phyloP scores from a whole-genome alignment of 1,284 basidiomycete species.

The Ustilago lituana region DNA sequence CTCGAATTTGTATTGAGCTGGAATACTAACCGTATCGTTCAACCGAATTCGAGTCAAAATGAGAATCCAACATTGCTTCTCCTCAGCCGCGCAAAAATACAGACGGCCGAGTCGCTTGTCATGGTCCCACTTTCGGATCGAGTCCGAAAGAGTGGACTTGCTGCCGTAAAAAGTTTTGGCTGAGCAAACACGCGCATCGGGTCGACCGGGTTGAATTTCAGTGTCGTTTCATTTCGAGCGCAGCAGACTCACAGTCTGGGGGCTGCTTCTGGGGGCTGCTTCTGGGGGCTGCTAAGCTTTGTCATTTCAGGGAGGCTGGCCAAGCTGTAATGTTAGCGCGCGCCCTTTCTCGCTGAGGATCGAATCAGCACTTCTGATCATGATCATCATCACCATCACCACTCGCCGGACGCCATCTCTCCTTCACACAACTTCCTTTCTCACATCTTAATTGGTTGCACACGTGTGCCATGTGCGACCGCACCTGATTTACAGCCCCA shows the following conservation, averaged over 20 bases:
- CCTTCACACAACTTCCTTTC: neutral
- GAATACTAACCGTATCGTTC: neutral
- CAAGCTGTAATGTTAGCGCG: too few relatives aligned
- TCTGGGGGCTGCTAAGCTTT: too few relatives aligned
- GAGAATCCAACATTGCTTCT: too few relatives aligned
- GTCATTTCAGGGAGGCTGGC: too few relatives aligned
- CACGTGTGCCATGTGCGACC: slow-evolving; percentile 10
- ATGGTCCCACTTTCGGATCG: neutral
- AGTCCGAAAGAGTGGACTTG: neutral
- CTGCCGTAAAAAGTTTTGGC: slow-evolving; percentile 15
- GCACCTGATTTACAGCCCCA: slow-evolving; percentile 6
- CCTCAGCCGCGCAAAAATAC: neutral
- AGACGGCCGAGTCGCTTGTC: slow-evolving; percentile 39
- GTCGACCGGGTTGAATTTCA: slow-evolving; percentile 5
- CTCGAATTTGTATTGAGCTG: neutral
- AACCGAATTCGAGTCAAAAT: too few relatives aligned
- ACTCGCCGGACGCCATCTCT: neutral
- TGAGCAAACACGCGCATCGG: slow-evolving; percentile 26
- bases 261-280: too few relatives aligned
- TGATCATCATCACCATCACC: neutral
- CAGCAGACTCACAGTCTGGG: too few relatives aligned
- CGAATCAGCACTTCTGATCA: slow-evolving; percentile 3
- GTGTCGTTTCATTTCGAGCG: neutral
- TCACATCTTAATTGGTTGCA: too few relatives aligned
- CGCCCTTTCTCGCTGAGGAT: slow-evolving; percentile 6